Evolutionary conservation across 169 alveolate species (phyloP), one percentile per base, ranked within the genome.

Genomic region (Plasmodium chabaudi): DNA sequence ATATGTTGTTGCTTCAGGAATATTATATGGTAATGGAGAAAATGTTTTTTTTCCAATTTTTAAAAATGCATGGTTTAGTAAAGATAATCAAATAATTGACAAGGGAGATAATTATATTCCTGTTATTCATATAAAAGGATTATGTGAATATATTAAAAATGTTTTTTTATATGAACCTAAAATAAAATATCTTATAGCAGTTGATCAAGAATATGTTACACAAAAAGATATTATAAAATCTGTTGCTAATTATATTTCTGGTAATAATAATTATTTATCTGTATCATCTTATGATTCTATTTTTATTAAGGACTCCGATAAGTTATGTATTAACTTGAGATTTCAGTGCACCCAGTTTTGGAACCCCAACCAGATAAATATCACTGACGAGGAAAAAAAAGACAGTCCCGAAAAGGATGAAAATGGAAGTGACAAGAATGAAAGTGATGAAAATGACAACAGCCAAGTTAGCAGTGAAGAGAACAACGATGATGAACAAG

Each of bases 51-150:
- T 63, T 6, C 67, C 88, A 9, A 75, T 75, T 12, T 75, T 75
- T 9, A 75, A 57, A 75, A 75, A 75, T 61, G 88, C 88, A 1
- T 75, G 88, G 88, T 53, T 75, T 44, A 61, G 88, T 39, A 21
- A 15, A 21, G 88, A 75, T 19, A 75, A 63, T 61, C 69, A 75
- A 2, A 61, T 75, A 10, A 75, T 75, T 7, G 88, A 75, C 44
- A 60, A 55, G 13, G 88, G 88, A 4, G 34, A 75, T 61, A 75
- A 75, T 7, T 75, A 23, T 39, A 75, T 75, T 75, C 88, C 88
- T 10, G 15, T 75, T 9, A 75, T 75, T 5, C 88, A 75, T 10
- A 53, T 75, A 17, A 61, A 27, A 63, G 88, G 88, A 10, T 49
- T 75, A 17, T 75, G 88, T 6, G 75, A 75, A 21, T 75, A 61